Base-by-base conservation (phyloP, 2,329 filamentous ascomycete species). In the Cladosporium sp. region DNA sequence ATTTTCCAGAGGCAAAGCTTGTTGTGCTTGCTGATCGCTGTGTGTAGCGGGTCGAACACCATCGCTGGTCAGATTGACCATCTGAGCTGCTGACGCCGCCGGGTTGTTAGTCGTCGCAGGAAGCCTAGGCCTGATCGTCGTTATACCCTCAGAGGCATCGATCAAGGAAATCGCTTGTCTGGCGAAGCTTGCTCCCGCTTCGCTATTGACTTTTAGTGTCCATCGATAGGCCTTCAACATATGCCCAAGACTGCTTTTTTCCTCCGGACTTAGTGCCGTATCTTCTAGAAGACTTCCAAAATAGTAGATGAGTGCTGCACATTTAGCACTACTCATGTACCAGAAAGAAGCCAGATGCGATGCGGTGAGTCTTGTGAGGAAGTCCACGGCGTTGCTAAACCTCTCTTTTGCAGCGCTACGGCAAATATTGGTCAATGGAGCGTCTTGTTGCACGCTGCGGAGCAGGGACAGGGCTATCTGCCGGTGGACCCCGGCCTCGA, bases 331-430 rank as follows among this genome's bases (percentile, higher is more conserved):
- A 5, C 74, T 72, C 15, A 74, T 78, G 60, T 76, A 78, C 77
- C 77, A 80, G 66, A 79, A 79, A 0, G 76, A 76, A 37, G 76
- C 73, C 7, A 79, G 70, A 49, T 80, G 77, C 34, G 76, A 74
- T 5, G 75, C 73, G 38, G 75, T 75, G 5, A 80, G 67, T 17
- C 71, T 66, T 36, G 76, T 73, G n/a, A 79, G 70, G 58, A 80
- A 78, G 17, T 73, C 72, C 61, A 78, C 75, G n/a, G 76, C 75
- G 15, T 73, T 76, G 37, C 70, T 69, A 30, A 79, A 73, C 5
- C 77, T 73, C 3, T 73, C 72, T 54, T 73, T 72, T 22, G 76
- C 76, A n/a, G 76, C 76, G 49, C 68, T 67, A 3, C 76, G 75
- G 59, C 74, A 77, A 38, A 76, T 74, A 17, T 64, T 55, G n/a